Evolutionary conservation across 2,329 filamentous ascomycete genomes (phyloP).

Genomic region (Cladosporium phlei): DNA sequence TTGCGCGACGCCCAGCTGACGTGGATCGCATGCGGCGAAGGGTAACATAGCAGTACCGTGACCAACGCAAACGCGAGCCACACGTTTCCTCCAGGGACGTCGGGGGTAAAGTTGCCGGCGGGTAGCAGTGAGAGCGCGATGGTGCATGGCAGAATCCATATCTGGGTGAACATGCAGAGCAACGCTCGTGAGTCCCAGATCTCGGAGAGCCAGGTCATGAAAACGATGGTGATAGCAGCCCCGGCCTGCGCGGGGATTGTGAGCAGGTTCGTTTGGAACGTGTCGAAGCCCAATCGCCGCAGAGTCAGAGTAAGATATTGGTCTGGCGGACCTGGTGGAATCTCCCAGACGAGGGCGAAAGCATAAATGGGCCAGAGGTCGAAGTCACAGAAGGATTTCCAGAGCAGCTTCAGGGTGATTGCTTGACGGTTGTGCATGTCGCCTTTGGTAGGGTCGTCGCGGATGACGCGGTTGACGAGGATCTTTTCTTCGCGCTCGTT

Average conservation of each 20-base stretch:
- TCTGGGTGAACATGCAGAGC: conserved; percentile 38
- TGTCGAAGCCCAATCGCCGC: conserved; percentile 36
- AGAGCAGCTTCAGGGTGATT: conserved; percentile 45
- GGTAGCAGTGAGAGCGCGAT: conserved; percentile 35
- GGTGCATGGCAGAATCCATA: conserved; percentile 39
- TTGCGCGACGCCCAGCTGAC: conserved; percentile 60
- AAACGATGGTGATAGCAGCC: conserved; percentile 40
- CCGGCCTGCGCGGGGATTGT: conserved; percentile 35
- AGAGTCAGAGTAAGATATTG: conserved; percentile 50
- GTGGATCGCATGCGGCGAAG: conserved; percentile 51
- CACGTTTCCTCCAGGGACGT: conserved; percentile 37
- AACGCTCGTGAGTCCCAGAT: conserved; percentile 49
- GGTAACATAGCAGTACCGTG: conserved; percentile 36
- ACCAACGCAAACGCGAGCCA: conserved; percentile 37
- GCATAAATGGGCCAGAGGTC: conserved; percentile 49
- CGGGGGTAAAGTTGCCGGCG: conserved; percentile 23
- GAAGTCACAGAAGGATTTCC: conserved; percentile 49
- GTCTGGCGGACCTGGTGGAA: conserved; percentile 35
- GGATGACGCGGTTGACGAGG: conserved; percentile 56
- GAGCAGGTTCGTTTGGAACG: conserved; percentile 41
- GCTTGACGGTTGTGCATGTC: conserved; percentile 59
- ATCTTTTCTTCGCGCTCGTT: conserved; percentile 63
- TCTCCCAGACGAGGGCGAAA: conserved; percentile 16
- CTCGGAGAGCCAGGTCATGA: conserved; percentile 47
- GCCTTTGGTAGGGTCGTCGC: conserved; percentile 54